Evolutionary conservation across 352 stramenopile genomes (phyloP), one percentile per base, ranked within the genome.

Genomic region (Phytophthora rubi): DNA sequence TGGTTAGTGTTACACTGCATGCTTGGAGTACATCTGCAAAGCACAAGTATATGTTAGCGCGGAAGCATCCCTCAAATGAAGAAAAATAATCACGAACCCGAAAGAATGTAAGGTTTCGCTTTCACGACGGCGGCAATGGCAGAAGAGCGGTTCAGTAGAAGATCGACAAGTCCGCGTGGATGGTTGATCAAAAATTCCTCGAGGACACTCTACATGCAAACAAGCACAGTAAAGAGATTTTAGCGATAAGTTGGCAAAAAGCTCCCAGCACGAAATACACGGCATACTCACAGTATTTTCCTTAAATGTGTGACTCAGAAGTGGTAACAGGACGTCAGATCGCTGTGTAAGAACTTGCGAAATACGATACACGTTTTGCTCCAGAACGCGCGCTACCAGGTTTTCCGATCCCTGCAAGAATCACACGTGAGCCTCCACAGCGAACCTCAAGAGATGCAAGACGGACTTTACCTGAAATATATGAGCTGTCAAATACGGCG

Each of bases 161-260:
- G 53, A 49, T 93, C 86, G 10, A 72, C 70, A 48, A 94, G 77
- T 1, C 78, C 81, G 6, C 83, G 83, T 13, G 83, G 83, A 51
- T 91, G 84, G 33, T 78, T 87, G 37, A 87, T 55, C 7, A 94
- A 48, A 65, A 90, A 93, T 59, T 94, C 86, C 60, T 93, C 86
- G 15, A 91, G 65, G 0, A 81, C 79, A 16, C 59, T 57, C 86
- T 93, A 65, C 37, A 59, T 28, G 16, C 35, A 42, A 16, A 44
- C 33, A 39, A 44, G 3, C 28, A 30, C 28, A 30, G 28, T 30
- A 30, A 30, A 30, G 28, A 6, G 28, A 7, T 30, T 30, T 15
- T 15, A 5, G 35, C 1, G 8, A 15, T 7, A 15, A 42, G 35
- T 42, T 42, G 2, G 8, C 12, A 49, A 2, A 1, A 23, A 26